Base-by-base conservation (phyloP, 2,329 filamentous ascomycete species). In the Trematosphaeria pertusa region DNA sequence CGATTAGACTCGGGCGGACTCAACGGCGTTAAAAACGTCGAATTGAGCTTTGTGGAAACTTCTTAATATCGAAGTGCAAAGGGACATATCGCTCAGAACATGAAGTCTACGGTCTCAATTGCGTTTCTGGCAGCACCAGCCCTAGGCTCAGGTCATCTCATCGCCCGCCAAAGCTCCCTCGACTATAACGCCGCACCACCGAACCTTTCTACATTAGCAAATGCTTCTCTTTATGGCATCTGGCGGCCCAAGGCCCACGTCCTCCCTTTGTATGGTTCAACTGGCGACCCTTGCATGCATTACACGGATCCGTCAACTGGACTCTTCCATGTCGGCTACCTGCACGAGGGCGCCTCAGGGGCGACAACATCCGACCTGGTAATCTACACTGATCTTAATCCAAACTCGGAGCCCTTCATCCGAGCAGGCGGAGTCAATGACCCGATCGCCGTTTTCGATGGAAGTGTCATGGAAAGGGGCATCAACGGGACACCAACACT, bases 201-300 rank as follows among this genome's bases (percentile, higher is more conserved):
- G 1, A 61, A 61, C 19, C 43, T 61, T 15, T 57, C 58, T 2
- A 57, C 51, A 5, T 34, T 61, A 21, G 35, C 50, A 15, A 57
- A 61, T 35, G 41, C 47, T 8, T 49, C 58, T 4, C 26, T 61
- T 0, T 57, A 53, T 30, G 33, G 42, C 6, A 61, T 46, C 45
- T 67, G 65, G 65, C 50, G 58, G 56, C 75, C 74, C 3, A 67
- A 62, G 48, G 69, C 73, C 12, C 75, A 77, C 40, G 64, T 78
- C 1, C 64, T 75, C 1, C 74, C 75, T 4, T 64, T 69, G 0
- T 65, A 58, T 30, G 73, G 74, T 5, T 67, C 74, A 36, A 73
- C 76, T 32, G 75, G 73, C 26, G 75, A 77, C 45, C 74, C 74
- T 9, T 75, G 73, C 46, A 75, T 74, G 70, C 75, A 77, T 48